phyloP scores from a whole-genome alignment of 169 alveolate species.

The Plasmodium sp. region DNA sequence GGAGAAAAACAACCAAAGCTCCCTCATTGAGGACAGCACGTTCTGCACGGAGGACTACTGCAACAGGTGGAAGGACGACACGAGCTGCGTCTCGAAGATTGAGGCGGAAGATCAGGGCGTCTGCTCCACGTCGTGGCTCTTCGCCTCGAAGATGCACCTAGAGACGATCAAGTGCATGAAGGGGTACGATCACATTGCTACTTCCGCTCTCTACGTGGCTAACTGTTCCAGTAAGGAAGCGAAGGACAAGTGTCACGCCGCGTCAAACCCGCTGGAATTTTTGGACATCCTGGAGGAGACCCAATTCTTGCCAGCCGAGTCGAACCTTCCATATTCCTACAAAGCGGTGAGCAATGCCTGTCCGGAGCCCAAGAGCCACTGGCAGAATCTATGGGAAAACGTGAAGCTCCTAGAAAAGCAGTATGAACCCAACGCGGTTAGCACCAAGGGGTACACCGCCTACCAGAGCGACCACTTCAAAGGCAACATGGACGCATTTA shows the following conservation, averaged over 20 bases:
- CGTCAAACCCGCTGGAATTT: constrained; percentile 12
- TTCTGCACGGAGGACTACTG: not conserved
- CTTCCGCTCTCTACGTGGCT: constrained; percentile 17
- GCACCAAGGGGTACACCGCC: not conserved
- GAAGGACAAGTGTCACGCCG: not conserved
- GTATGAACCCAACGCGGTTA: not conserved
- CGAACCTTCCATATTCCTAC: not conserved
- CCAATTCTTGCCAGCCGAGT: not conserved
- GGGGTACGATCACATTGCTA: not conserved
- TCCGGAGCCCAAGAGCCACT: not conserved
- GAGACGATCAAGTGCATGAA: constrained; percentile 21
- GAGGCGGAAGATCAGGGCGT: not conserved
- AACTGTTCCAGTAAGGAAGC: not conserved
- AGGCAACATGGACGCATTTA: constrained; percentile 17
- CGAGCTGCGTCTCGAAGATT: not conserved
- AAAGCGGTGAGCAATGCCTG: not conserved
- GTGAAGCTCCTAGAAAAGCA: not conserved
- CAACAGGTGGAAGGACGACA: not conserved
- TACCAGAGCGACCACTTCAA: not conserved
- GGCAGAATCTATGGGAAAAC: not conserved
- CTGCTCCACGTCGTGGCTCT: constrained; percentile 22
- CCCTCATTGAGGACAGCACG: not conserved
- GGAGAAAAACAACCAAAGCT: not conserved
- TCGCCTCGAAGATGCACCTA: constrained; percentile 5
- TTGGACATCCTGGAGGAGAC: not conserved